Percentiles rank a stretch among this genome's conserved stretches.
phyloP scores from a whole-genome alignment of 163 green algal species.

The Prototheca stagnorum region DNA sequence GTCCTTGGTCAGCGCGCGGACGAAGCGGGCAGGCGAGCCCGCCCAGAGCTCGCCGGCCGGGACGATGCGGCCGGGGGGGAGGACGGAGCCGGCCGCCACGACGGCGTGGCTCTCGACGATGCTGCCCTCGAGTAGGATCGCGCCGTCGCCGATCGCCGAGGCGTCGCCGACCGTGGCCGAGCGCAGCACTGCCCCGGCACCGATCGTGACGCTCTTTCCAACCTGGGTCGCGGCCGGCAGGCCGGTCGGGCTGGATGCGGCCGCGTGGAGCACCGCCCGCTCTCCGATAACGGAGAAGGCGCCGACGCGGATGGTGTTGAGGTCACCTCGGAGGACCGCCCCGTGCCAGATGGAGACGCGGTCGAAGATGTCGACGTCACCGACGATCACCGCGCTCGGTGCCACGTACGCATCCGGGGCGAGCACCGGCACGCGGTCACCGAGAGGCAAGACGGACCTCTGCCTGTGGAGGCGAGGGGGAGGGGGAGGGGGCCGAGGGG shows the following conservation, averaged over 20 bases:
- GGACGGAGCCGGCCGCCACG: conserved; percentile 60
- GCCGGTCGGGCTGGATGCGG: conserved; percentile 73
- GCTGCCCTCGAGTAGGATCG: conserved; percentile 70
- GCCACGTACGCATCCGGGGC: conserved; percentile 68
- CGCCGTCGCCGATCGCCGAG: conserved; percentile 60
- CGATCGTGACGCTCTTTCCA: conserved; percentile 76
- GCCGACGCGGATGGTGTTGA: conserved; percentile 78
- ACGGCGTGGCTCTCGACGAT: conserved; percentile 62
- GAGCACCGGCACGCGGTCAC: conserved; percentile 54
- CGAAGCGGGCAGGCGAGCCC: conserved; percentile 62
- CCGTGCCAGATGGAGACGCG: conserved; percentile 81
- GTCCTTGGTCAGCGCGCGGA: conserved; percentile 66
- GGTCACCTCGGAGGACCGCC: conserved; percentile 80
- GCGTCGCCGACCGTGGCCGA: conserved; percentile 66
- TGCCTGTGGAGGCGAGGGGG: conserved; percentile 33
- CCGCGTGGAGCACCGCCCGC: conserved; percentile 74
- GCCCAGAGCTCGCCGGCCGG: conserved; percentile 74
- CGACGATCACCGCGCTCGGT: conserved; percentile 74
- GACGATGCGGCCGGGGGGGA: conserved; percentile 62
- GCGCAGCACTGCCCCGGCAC: conserved; percentile 62
- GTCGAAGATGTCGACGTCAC: conserved; percentile 87
- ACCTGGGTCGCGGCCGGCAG: conserved; percentile 71
- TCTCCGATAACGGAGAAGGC: conserved; percentile 64
- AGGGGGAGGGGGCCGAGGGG: neutral
- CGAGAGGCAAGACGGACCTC: conserved; percentile 56